Base-by-base conservation (phyloP, 306 rosid genomes). In the Ochetophila trinervis region DNA sequence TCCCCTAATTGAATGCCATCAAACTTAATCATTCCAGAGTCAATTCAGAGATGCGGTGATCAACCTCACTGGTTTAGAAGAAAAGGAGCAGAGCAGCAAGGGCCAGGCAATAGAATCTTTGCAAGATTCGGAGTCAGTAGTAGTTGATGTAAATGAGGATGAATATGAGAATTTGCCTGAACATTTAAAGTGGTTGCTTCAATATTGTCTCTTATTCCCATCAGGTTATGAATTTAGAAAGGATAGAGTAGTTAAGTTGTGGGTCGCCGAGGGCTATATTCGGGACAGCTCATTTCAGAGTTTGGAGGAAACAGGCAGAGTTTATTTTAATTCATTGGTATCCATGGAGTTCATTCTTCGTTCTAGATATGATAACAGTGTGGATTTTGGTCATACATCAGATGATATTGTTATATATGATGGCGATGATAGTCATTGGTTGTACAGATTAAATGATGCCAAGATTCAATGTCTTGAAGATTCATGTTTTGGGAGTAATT, bases 201-300 rank as follows among this genome's bases (percentile, higher is more conserved):
- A 60, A 6, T 67, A 72, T 24, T 72, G 60, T 65, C 51, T 24
- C 10, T 17, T 73, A 12, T 73, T 73, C 57, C 71, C 71, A 18
- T 52, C 10, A 4, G 37, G 61, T 52, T 50, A 60, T 13, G 72
- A 57, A 30, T 65, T 65, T 22, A 17, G 56, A 37, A 58, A 6
- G 24, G 55, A 24, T 49, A 66, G 65, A 23, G 17, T 73, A 55
- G 36, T 73, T 23, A 21, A 36, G 0, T 44, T 73, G 4, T 73
- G 77, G 72, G 21, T 58, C 2, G 77, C 77, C 18, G 62, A 66
- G 27, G 77, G 72, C 6, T 51, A 57, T 65, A 9, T 53, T 7
- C 1, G 23, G 12, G 42, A 59, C 48, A 34, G 24, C 24, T 8
- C 3, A 23, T 16, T 4, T 2, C 8, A 44, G 48, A 24, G 37